Conservation (phyloP, 441 rosid genomes). For the Adansonia madagascariensis region DNA sequence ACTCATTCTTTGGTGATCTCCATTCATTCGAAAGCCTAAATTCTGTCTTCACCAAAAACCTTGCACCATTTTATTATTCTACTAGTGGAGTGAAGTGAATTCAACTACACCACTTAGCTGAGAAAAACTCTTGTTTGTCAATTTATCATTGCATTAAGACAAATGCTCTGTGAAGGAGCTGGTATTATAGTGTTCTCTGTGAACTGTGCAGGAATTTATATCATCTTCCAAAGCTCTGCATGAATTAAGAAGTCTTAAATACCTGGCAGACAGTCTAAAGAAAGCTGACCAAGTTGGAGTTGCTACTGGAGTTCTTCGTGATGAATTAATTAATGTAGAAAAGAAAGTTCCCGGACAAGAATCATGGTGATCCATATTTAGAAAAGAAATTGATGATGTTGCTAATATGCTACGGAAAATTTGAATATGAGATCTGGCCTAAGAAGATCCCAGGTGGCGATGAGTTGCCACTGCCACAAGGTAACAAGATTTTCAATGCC, state of each 20-base stretch:
- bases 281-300: constrained; percentile 50
- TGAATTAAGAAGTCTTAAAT: constrained; percentile 61
- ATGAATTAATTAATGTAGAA: constrained; percentile 43
- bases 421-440: constrained; percentile 62
- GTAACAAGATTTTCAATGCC: constrained; percentile 57
- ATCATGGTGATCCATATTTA: constrained; percentile 47
- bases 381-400: constrained; percentile 48
- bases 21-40: neutral
- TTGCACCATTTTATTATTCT: neutral
- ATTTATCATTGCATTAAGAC: neutral
- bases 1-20: neutral
- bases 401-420: constrained; percentile 45
- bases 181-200: constrained; percentile 9
- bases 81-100: constrained; percentile 2
- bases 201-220: constrained; percentile 54
- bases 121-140: neutral
- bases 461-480: constrained; percentile 60
- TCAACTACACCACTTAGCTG: neutral
- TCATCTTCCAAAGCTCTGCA: constrained; percentile 59
- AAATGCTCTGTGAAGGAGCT: neutral
- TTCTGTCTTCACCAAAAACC: neutral
- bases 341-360: constrained; percentile 59
- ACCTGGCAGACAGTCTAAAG: constrained; percentile 51
- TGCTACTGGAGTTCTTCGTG: constrained; percentile 60
- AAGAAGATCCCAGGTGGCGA: constrained; percentile 50